Base-by-base conservation (phyloP, 2,329 filamentous ascomycete species). In the Diaporthe sp. region DNA sequence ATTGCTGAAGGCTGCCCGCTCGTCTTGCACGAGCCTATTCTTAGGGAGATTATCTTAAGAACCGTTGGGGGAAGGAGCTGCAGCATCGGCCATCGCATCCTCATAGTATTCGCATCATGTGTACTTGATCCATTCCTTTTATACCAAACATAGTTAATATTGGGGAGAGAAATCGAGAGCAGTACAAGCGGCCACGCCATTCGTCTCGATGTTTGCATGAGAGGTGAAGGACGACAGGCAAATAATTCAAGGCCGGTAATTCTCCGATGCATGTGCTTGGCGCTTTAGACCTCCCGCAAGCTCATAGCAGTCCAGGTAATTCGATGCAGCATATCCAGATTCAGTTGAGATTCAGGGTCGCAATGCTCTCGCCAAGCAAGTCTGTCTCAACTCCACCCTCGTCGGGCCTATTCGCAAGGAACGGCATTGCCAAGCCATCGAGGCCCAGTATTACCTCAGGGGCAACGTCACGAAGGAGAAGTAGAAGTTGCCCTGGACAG, bases 341-440 rank as follows among this genome's bases (percentile, higher is more conserved):
- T 25, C 13, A n/a, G 4, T 31, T 55, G 17, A 28, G 28, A 13
- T 15, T 4, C 20, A 9, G 63, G 44, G 44, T n/a, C 25, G 44
- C 28, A 67, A 51, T n/a, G 63, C 31, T 51, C n/a, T 25, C 28
- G 63, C 63, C 63, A 51, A 67, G 63, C 44, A 49, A 25, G 44
- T 13, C 37, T 6, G 12, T 51, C 28, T 51, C 12, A 25, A 37
- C 63, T 37, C 63, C 44, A 67, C 63, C 63, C 20, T 51, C 22
- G 63, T 67, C 63, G 44, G 63, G 31, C 44, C 63, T 67, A 20
- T 37, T 67, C 63, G 22, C 31, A 37, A 51, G 22, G 63, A 37
- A 37, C 20, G 7, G 3, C 63, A 37, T 51, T 49, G 63, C 44
- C 63, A 37, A 67, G 63, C 63, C 51, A 25, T 37, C 37, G 20